These are phyloP conservation scores for Rhodotorula sp. DNA, from an alignment of 1,284 basidiomycete species.

Conservation along the genomic window DNA sequence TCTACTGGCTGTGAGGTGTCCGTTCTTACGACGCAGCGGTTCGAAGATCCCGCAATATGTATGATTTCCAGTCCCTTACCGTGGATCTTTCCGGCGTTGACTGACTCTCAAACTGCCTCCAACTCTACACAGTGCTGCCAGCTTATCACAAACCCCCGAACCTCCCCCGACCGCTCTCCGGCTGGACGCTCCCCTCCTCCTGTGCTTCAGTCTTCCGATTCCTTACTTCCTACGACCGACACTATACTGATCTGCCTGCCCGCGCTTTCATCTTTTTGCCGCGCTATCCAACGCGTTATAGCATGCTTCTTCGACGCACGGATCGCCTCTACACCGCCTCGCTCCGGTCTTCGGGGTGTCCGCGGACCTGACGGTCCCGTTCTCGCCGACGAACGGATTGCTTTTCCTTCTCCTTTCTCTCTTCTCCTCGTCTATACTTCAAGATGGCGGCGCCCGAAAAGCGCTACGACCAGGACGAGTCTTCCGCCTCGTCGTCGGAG, in stretches of 20 bases:
- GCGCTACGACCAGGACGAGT: slow-evolving; percentile 28
- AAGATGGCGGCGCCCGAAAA: slow-evolving; percentile 18
- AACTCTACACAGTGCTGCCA: no score
- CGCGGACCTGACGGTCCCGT: background rate
- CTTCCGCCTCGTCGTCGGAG: slow-evolving; percentile 9
- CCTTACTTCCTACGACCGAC: background rate
- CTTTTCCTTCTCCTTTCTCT: background rate
- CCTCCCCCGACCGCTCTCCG: no score
- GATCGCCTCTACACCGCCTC: background rate
- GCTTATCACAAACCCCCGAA: no score
- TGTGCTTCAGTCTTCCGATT: background rate
- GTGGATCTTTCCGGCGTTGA: no score
- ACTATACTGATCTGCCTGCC: background rate
- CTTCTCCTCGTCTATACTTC: no score
- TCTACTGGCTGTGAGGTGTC: no score
- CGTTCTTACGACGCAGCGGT: no score
- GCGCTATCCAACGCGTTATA: background rate
- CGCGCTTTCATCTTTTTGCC: no score
- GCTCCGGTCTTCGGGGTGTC: background rate
- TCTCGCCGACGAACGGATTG: background rate
- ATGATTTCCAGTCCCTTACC: no score
- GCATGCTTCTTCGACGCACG: background rate
- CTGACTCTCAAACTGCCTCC: no score
- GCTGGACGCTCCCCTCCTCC: no score
- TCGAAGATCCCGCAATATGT: no score